Conservation (phyloP, 371 early-diverging fungal genomes). For the Lichtheimia ornata region DNA sequence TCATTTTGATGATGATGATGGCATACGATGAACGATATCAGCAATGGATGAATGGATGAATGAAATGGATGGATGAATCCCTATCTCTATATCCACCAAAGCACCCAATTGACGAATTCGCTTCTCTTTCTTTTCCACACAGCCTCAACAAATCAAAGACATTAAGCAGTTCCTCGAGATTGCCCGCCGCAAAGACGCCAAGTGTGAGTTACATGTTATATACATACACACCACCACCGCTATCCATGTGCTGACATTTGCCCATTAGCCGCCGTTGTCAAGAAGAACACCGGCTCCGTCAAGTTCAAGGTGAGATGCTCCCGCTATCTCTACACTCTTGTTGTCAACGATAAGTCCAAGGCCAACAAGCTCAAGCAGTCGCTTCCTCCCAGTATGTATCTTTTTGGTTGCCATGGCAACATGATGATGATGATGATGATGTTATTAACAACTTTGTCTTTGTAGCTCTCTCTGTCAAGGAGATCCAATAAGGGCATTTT, state of each 20-base stretch:
- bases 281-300: constrained; percentile 93
- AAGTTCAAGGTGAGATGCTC: constrained; percentile 99
- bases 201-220: constrained; percentile 55
- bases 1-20: not conserved
- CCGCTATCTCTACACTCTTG: constrained; percentile 96
- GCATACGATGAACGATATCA: not conserved
- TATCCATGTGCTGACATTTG: not conserved
- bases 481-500: constrained; percentile 11
- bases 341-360: constrained; percentile 94
- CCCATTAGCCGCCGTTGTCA: constrained; percentile 82
- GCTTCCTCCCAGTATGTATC: constrained; percentile 78
- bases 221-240: not conserved
- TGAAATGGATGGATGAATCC: constrained; percentile 25
- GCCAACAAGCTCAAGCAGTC: constrained; percentile 95
- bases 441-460: not conserved
- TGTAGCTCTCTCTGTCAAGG: constrained; percentile 17
- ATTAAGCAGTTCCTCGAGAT: constrained; percentile 98
- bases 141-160: constrained; percentile 97
- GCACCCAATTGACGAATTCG: not conserved
- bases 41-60: constrained; percentile 14
- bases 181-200: constrained; percentile 95
- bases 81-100: not conserved
- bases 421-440: too few species aligned
- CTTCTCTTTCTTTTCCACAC: constrained; percentile 2
- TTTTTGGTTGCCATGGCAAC: not conserved